Evolutionary conservation across 306 rosid species (phyloP).

Genomic region (Dicorynia guianensis): DNA sequence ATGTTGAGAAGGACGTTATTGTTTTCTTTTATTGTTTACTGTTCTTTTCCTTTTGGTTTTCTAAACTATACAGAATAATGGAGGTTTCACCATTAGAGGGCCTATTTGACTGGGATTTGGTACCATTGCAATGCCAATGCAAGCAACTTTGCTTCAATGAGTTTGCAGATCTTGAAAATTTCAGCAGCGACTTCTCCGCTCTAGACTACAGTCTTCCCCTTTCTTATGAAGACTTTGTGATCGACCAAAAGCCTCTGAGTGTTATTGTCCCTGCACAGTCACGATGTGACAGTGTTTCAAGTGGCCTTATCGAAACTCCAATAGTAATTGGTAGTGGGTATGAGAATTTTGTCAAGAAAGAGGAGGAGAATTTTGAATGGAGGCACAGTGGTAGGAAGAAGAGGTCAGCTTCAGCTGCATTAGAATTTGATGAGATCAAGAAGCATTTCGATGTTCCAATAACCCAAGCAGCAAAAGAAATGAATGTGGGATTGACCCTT

Average conservation of each 20-base stretch:
- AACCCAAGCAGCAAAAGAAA: slow-evolving; percentile 65
- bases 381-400: not conserved
- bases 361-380: too few species aligned
- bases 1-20: slow-evolving; percentile 7
- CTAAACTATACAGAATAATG: slow-evolving; percentile 42
- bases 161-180: slow-evolving; percentile 48
- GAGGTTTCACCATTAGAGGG: slow-evolving; percentile 49
- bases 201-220: slow-evolving; percentile 29
- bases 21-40: not conserved
- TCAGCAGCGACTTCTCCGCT: slow-evolving; percentile 34
- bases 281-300: not conserved
- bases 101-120: slow-evolving; percentile 23
- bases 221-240: slow-evolving; percentile 36
- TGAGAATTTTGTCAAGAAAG: too few species aligned
- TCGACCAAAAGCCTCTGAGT: slow-evolving; percentile 44
- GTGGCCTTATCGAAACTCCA: slow-evolving; percentile 16
- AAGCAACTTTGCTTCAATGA: slow-evolving; percentile 41
- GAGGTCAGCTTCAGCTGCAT: not conserved
- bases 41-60: not conserved
- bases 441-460: slow-evolving; percentile 70
- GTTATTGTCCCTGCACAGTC: not conserved
- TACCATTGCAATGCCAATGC: slow-evolving; percentile 25
- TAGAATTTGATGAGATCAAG: slow-evolving; percentile 50
- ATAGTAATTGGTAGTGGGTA: slow-evolving; percentile 32
- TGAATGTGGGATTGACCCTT: slow-evolving; percentile 76